Base-by-base conservation (phyloP, 345 rosid genomes). In the Ceriops tagal region DNA sequence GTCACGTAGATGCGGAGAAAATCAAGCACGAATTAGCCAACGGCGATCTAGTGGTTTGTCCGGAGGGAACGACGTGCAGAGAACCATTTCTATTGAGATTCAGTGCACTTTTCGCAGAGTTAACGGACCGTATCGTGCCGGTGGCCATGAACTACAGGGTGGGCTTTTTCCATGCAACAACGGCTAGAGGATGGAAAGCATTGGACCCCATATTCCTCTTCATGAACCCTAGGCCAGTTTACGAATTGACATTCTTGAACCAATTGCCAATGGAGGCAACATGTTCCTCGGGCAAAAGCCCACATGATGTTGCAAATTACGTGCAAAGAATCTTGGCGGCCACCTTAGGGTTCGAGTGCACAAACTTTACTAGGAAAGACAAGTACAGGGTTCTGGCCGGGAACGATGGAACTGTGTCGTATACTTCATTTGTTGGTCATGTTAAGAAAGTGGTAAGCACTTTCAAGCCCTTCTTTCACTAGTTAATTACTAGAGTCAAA, bases 121-220 rank as follows among this genome's bases (percentile, higher is more conserved):
- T 89, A 60, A 93, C 97, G 0, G 98, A 93, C 61, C 78, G 80
- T 27, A 91, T 93, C 3, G 97, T 93, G 3, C 97, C 97, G 0
- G 98, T 93, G 6, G 98, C 97, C 1, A 93, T 89, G 98, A 87
- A 91, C 62, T 91, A 93, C 21, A 66, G 89, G 72, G 96, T 89
- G n/a, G 93, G 90, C n/a, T 85, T 93, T 71, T 93, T 93, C 77
- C 98, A 93, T 58, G 96, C 97, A 56, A 93, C 97, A 3, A 93
- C 98, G 0, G 98, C 98, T 1, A 72, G 95, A 55, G 96, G 98
- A 1, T 93, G 98, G 84, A 93, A 93, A 47, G 95, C 85, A 8
- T 66, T 93, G 78, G 98, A 93, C 63, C 95, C 97, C 0, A 83
- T 93, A 5, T 91, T 91, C 81, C 91, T 89, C 85, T 88, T 88